Evolutionary conservation across 2,329 filamentous ascomycete species (phyloP).

Genomic region (Ceratocystiopsis sp.): DNA sequence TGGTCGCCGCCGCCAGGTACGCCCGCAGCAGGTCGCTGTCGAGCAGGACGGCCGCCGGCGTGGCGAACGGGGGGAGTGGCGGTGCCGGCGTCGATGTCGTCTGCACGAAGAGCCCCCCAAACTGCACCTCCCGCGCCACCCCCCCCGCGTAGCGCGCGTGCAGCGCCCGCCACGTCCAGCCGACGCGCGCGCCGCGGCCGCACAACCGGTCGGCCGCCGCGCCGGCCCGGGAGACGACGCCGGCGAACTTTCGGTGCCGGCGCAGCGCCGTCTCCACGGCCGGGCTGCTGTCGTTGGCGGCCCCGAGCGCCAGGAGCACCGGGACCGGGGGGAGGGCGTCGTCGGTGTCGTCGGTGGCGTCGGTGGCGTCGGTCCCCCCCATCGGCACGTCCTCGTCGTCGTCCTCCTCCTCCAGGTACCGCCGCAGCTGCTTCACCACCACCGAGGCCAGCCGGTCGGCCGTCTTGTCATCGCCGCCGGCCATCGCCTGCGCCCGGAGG

Average conservation of each 20-base stretch:
- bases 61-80: neutral
- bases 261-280: too few species aligned
- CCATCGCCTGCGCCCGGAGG: neutral
- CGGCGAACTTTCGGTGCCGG: neutral
- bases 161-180: constrained; percentile 30
- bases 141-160: constrained; percentile 21
- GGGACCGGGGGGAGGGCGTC: constrained; percentile 2
- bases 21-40: constrained; percentile 14
- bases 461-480: neutral
- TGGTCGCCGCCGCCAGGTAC: constrained; percentile 15
- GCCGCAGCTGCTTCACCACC: constrained; percentile 1
- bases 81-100: neutral
- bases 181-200: constrained; percentile 11
- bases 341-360: too few species aligned
- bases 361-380: neutral
- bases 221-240: constrained; percentile 5
- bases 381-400: constrained; percentile 1
- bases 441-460: neutral
- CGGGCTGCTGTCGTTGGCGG: constrained; percentile 6
- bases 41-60: constrained; percentile 16
- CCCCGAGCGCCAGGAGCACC: constrained; percentile 11
- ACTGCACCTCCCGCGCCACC: constrained; percentile 17
- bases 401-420: neutral
- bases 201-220: constrained; percentile 10
- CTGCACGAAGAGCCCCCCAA: constrained; percentile 11